Percentiles rank a stretch among this genome's conserved stretches.
Conservation (phyloP, 768 basidiomycete genomes). For the Glaciozyma antarctica region DNA sequence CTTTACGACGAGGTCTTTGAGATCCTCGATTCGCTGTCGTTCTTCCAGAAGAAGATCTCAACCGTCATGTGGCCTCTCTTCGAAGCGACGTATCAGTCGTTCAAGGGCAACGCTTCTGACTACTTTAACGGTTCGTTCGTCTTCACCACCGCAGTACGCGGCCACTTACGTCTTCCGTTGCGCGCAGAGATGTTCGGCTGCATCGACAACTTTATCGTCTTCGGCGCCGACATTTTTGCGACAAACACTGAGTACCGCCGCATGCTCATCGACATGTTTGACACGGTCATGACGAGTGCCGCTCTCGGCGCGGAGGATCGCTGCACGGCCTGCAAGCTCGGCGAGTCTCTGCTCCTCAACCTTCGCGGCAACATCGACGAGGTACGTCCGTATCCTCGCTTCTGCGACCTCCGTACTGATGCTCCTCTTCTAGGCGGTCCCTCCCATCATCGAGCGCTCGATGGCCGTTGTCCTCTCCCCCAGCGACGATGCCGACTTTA, state of each 20-base stretch:
- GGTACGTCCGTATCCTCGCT: slow-evolving; percentile 43
- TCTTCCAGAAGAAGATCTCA: slow-evolving; percentile 64
- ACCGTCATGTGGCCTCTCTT: slow-evolving; percentile 81
- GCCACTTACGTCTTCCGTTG: background rate
- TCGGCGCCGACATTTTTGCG: slow-evolving; percentile 66
- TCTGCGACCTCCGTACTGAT: background rate
- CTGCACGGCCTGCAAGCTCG: slow-evolving; percentile 74
- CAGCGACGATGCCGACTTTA: slow-evolving; percentile 35
- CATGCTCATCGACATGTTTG: slow-evolving; percentile 76
- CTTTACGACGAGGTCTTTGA: slow-evolving; percentile 81
- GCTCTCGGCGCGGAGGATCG: slow-evolving; percentile 75
- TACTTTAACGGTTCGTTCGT: slow-evolving; percentile 63
- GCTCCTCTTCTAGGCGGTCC: slow-evolving; percentile 48
- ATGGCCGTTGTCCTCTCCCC: slow-evolving; percentile 49
- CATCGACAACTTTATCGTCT: slow-evolving; percentile 79
- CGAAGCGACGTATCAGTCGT: slow-evolving; percentile 67
- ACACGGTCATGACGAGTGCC: slow-evolving; percentile 56
- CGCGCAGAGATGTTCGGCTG: slow-evolving; percentile 71
- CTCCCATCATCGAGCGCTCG: slow-evolving; percentile 55
- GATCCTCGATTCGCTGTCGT: slow-evolving; percentile 71
- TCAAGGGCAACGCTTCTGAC: slow-evolving; percentile 74
- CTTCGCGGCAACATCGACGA: slow-evolving; percentile 68
- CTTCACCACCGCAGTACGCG: background rate
- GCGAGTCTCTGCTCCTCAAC: slow-evolving; percentile 70
- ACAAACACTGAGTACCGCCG: slow-evolving; percentile 62